phyloP scores from a whole-genome alignment of 768 basidiomycete species.

The Hericium coralloides region DNA sequence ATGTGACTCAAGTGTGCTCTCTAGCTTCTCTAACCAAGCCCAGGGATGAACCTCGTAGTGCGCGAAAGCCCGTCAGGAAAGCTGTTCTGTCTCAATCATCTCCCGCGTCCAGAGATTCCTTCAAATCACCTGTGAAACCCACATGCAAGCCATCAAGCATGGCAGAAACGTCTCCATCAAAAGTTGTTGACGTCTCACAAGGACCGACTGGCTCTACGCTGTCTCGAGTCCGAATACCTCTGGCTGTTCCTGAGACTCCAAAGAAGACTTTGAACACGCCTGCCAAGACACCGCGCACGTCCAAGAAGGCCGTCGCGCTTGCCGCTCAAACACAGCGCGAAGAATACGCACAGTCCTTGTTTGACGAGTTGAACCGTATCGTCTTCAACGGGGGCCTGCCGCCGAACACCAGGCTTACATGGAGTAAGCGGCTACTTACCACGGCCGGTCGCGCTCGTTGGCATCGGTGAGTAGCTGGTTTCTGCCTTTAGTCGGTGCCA shows the following conservation, averaged over 20 bases:
- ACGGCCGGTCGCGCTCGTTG: slow-evolving; percentile 14
- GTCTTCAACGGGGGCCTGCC: slow-evolving; percentile 11
- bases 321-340: slow-evolving; percentile 11
- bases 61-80: background rate
- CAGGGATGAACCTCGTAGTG: background rate
- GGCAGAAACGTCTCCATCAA: background rate
- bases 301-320: slow-evolving; percentile 9
- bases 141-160: no score
- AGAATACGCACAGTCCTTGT: slow-evolving; percentile 10
- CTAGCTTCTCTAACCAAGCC: background rate
- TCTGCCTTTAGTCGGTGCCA: background rate
- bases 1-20: background rate
- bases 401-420: slow-evolving; percentile 4
- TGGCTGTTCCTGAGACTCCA: background rate
- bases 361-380: slow-evolving; percentile 10
- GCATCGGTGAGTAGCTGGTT: slow-evolving; percentile 4
- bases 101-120: no score
- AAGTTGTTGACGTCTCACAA: background rate
- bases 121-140: no score
- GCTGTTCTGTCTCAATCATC: background rate
- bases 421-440: slow-evolving; percentile 13
- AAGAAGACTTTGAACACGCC: slow-evolving; percentile 3
- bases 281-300: slow-evolving; percentile 9
- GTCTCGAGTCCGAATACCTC: background rate
- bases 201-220: background rate